Evolutionary conservation across 2,329 filamentous ascomycete species (phyloP).

Genomic region (Huntiella savannae): DNA sequence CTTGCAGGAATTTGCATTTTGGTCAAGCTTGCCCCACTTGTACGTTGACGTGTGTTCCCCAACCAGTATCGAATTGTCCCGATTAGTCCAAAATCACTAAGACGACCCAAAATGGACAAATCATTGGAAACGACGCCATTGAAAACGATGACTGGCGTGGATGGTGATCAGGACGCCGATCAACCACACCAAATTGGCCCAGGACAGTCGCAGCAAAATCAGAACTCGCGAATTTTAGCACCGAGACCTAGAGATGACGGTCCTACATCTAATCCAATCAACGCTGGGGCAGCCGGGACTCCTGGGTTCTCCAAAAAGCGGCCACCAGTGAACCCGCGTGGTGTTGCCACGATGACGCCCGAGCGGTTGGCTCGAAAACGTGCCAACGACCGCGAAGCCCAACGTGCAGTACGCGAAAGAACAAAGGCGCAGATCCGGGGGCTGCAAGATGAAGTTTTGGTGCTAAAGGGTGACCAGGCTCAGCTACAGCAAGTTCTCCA

Average conservation of each 20-base stretch:
- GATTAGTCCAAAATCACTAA: neutral
- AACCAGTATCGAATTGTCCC: neutral
- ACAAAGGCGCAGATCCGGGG: conserved; percentile 63
- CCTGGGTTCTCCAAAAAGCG: conserved; percentile 7
- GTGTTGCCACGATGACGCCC: conserved; percentile 45
- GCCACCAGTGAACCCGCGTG: conserved; percentile 3
- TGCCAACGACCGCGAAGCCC: conserved; percentile 54
- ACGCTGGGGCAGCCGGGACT: conserved; percentile 9
- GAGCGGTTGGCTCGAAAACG: conserved; percentile 55
- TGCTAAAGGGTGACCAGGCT: conserved; percentile 10
- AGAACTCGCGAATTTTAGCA: conserved; percentile 6
- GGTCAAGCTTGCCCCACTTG: neutral
- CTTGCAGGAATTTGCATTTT: too few species aligned
- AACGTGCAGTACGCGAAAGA: conserved; percentile 66
- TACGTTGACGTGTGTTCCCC: neutral
- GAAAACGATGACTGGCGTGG: too few species aligned
- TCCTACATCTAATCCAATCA: neutral
- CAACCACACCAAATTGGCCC: neutral
- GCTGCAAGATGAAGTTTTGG: conserved; percentile 20
- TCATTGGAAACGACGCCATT: neutral
- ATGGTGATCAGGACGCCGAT: too few species aligned
- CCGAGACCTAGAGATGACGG: conserved; percentile 6
- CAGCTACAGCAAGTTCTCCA: conserved; percentile 59
- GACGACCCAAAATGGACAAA: conserved; percentile 6
- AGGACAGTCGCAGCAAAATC: neutral